These are phyloP conservation scores for Quercus agrifolia DNA, from an alignment of 306 rosid species.

Conservation along the genomic window DNA sequence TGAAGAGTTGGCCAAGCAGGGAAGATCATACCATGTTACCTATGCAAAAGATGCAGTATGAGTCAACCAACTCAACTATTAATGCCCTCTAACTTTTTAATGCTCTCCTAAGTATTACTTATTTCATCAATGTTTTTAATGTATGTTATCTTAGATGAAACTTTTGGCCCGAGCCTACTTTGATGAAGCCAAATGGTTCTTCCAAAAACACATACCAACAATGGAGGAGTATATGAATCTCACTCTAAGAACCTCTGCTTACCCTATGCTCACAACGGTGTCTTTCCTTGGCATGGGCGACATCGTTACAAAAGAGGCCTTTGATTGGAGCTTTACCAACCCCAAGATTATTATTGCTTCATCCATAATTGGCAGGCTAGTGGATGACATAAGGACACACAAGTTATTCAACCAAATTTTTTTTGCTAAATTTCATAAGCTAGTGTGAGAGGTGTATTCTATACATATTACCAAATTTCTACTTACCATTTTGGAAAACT, in stretches of 20 bases:
- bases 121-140: no score
- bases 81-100: no score
- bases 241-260: neutral
- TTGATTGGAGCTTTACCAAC: constrained; percentile 29
- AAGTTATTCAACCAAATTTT: constrained; percentile 12
- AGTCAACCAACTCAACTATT: neutral
- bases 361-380: constrained; percentile 6
- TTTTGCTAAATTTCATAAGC: no score
- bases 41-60: constrained; percentile 23
- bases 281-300: constrained; percentile 20
- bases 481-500: no score
- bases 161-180: constrained; percentile 1
- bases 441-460: no score
- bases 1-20: constrained; percentile 16
- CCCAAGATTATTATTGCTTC: constrained; percentile 28
- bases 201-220: constrained; percentile 25
- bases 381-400: constrained; percentile 31
- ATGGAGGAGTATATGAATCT: constrained; percentile 29
- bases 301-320: constrained; percentile 16
- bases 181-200: constrained; percentile 35
- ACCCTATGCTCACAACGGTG: neutral
- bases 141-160: neutral
- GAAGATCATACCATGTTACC: neutral
- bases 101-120: neutral
- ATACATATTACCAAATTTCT: neutral